phyloP scores from a whole-genome alignment of 2,329 filamentous ascomycete species.

The Monilinia laxa region DNA sequence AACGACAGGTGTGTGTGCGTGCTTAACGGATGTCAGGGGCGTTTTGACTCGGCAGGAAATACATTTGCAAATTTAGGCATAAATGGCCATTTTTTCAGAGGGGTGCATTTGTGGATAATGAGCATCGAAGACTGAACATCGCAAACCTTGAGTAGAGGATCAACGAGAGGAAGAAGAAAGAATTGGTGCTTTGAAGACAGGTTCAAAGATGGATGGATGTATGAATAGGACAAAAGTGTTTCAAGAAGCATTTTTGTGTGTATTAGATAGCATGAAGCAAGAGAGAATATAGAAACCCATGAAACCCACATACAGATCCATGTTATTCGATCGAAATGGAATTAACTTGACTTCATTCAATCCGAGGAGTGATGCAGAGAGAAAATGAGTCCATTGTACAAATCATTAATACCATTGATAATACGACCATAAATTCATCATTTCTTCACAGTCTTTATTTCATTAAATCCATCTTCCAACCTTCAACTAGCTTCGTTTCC shows the following conservation, averaged over 20 bases:
- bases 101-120: constrained; percentile 17
- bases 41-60: constrained; percentile 13
- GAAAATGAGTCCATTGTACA: not conserved
- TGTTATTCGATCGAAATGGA: not conserved
- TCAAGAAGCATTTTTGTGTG: not conserved
- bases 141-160: not conserved
- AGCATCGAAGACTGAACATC: constrained; percentile 1
- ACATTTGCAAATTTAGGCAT: constrained; percentile 7
- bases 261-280: constrained; percentile 12
- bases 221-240: not conserved
- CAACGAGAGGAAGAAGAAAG: not conserved
- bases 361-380: not conserved
- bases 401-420: not conserved
- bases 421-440: constrained; percentile 3
- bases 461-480: not conserved
- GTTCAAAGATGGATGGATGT: not conserved
- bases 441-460: constrained; percentile 1
- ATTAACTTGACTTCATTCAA: not conserved
- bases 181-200: not conserved
- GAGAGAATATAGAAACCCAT: constrained; percentile 4
- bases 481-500: not conserved
- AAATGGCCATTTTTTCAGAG: constrained; percentile 9
- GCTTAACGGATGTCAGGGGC: constrained; percentile 12
- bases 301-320: not conserved
- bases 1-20: not conserved